Evolutionary conservation across 495 filamentous ascomycete species (phyloP), one percentile per base, ranked within the genome.

Genomic region (Aspergillus haitiensis): DNA sequence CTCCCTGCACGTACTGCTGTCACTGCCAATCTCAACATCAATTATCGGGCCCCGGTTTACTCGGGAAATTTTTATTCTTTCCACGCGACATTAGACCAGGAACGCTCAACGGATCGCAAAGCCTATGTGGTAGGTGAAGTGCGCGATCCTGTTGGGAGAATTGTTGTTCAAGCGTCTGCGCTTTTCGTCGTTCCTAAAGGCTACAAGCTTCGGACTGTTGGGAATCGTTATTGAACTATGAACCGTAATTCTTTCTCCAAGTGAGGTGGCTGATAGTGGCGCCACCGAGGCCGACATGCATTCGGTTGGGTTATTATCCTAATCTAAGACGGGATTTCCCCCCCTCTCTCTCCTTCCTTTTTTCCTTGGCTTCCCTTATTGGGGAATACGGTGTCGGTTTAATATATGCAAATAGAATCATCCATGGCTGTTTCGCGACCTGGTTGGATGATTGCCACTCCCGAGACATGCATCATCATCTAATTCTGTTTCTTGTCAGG

Each of bases 41-140:
- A 79, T 49, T 94, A 93, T 64, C 75, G 81, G 13, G 72, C 72
- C 12, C 83, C 82, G 2, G 82, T 86, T 9, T 65, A 77, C 40
- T 80, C 84, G 16, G 78, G 81, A 39, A 68, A 77, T 15, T 90
- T 87, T 64, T 91, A 90, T 66, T 74, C 88, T 46, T 68, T 92
- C 21, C 77, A 86, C 49, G 76, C 83, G 13, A 72, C 71, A 3
- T 55, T 79, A 31, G 76, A 80, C 60, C 67, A 68, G 52, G 67
- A 76, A 56, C 66, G 71, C 52, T 85, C 81, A 73, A 78, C 79
- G 15, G 82, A 87, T 59, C 83, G 83, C 42, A 88, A 88, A 74
- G 75, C 80, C 37, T 89, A 77, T 73, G 86, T 85, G 21, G 77
- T 67, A 33, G 86, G 78, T 10, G 75, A 76, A 44, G 65, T 89